Percentiles rank a stretch among this genome's conserved stretches.
These are phyloP conservation scores for Skeletonema menzelii DNA, from an alignment of 108 stramenopile species.

Conservation along the genomic window DNA sequence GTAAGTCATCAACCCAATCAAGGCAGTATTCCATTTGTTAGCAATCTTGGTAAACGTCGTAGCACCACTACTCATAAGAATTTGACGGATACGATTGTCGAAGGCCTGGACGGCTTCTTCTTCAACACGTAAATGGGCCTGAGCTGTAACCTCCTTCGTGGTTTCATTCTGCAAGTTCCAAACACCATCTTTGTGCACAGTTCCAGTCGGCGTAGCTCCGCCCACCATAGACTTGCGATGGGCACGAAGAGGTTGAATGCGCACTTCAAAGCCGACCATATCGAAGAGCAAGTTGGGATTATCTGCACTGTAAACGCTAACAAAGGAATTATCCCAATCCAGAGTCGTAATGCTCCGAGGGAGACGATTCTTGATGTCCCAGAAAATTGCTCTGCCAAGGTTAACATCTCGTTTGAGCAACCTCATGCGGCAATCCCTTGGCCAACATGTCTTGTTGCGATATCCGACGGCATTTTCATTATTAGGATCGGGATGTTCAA, in stretches of 20 bases:
- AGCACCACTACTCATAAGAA: constrained; percentile 97
- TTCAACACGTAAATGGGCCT: constrained; percentile 94
- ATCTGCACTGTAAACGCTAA: constrained; percentile 97
- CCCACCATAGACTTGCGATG: constrained; percentile 63
- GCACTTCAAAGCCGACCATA: constrained; percentile 98
- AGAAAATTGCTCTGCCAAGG: constrained; percentile 96
- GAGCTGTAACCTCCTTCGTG: constrained; percentile 99
- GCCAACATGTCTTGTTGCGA: constrained; percentile 99
- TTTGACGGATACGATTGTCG: constrained; percentile 98
- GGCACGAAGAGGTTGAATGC: constrained; percentile 93
- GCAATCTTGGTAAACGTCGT: constrained; percentile 99
- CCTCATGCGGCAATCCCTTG: constrained; percentile 98
- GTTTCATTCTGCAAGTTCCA: constrained; percentile 99
- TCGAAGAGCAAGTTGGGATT: constrained; percentile 99
- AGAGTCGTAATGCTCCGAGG: constrained; percentile 95
- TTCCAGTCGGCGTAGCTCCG: constrained; percentile 40
- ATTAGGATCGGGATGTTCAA: constrained; percentile 99
- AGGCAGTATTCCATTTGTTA: constrained; percentile 99
- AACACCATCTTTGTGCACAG: constrained; percentile 95
- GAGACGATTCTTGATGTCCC: constrained; percentile 99
- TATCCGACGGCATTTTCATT: constrained; percentile 99
- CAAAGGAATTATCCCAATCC: constrained; percentile 99
- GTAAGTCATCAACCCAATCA: constrained; percentile 98
- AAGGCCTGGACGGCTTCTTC: constrained; percentile 92
- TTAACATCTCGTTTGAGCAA: constrained; percentile 99